Evolutionary conservation across 1,284 basidiomycete genomes (phyloP).

Genomic region (Austropuccinia psidii): DNA sequence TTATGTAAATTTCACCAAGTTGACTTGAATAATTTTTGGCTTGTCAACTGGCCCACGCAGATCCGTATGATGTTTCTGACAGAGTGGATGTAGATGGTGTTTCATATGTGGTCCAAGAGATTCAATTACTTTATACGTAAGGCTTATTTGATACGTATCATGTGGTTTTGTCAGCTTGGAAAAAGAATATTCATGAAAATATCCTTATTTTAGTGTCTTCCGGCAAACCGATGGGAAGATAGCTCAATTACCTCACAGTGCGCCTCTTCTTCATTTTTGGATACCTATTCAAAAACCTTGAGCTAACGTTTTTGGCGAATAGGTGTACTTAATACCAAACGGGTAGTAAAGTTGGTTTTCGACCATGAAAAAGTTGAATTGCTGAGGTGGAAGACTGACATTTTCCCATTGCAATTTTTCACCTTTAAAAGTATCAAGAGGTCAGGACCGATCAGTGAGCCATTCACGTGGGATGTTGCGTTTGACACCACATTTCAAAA

Average conservation of each 20-base stretch:
- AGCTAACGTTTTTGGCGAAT: too few species aligned
- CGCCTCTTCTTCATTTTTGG: neutral
- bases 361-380: neutral
- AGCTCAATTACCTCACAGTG: conserved; percentile 61
- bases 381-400: too few species aligned
- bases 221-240: conserved; percentile 51
- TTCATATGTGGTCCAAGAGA: conserved; percentile 75
- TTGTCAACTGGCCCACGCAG: conserved; percentile 44
- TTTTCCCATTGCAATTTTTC: conserved; percentile 39
- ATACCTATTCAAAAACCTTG: too few species aligned
- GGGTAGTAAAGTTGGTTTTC: conserved; percentile 51
- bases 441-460: conserved; percentile 55
- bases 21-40: neutral
- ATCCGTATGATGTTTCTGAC: conserved; percentile 85
- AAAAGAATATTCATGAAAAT: neutral
- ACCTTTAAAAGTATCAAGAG: conserved; percentile 47
- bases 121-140: conserved; percentile 65
- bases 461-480: conserved; percentile 69
- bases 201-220: conserved; percentile 46
- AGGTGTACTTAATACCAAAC: conserved; percentile 59
- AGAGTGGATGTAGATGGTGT: conserved; percentile 56
- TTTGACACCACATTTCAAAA: conserved; percentile 74
- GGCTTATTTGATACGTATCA: too few species aligned
- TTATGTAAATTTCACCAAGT: too few species aligned
- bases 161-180: conserved; percentile 23